These are phyloP conservation scores for Clonostachys chloroleuca DNA, from an alignment of 2,329 filamentous ascomycete genomes.

Conservation along the genomic window DNA sequence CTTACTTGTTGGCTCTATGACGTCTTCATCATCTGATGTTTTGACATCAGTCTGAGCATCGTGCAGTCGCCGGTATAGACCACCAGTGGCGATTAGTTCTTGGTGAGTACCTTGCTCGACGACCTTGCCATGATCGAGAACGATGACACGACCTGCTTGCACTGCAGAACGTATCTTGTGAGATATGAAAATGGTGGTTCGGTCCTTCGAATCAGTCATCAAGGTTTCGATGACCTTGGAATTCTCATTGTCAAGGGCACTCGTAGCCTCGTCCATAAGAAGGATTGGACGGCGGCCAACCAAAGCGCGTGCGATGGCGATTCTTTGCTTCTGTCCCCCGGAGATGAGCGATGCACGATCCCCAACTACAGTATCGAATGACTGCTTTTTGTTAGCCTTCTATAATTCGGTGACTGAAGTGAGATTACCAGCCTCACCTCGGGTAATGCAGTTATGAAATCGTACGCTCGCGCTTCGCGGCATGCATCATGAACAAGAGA, in stretches of 20 bases:
- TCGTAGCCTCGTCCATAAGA: slow-evolving; percentile 13
- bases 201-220: too few relatives aligned
- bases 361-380: slow-evolving; percentile 77
- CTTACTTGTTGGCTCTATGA: too few relatives aligned
- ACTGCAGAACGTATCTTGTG: slow-evolving; percentile 9
- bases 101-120: slow-evolving; percentile 46
- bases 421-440: slow-evolving; percentile 46
- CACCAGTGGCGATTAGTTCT: slow-evolving; percentile 36
- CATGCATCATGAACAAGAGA: slow-evolving; percentile 62
- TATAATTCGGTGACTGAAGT: too few relatives aligned
- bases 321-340: slow-evolving; percentile 91
- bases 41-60: slow-evolving; percentile 27
- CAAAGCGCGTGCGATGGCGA: slow-evolving; percentile 87
- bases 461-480: slow-evolving; percentile 87
- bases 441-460: slow-evolving; percentile 81
- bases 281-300: slow-evolving; percentile 90
- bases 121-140: slow-evolving; percentile 45
- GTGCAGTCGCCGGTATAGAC: slow-evolving; percentile 49
- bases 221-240: too few relatives aligned
- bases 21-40: too few relatives aligned
- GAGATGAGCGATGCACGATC: slow-evolving; percentile 81
- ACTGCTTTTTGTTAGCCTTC: too few relatives aligned
- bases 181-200: too few relatives aligned
- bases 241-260: slow-evolving; percentile 39
- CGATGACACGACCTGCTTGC: slow-evolving; percentile 46